Evolutionary conservation across 495 filamentous ascomycete species (phyloP), one percentile per base, ranked within the genome.

Genomic region (Penicillium coffeae): DNA sequence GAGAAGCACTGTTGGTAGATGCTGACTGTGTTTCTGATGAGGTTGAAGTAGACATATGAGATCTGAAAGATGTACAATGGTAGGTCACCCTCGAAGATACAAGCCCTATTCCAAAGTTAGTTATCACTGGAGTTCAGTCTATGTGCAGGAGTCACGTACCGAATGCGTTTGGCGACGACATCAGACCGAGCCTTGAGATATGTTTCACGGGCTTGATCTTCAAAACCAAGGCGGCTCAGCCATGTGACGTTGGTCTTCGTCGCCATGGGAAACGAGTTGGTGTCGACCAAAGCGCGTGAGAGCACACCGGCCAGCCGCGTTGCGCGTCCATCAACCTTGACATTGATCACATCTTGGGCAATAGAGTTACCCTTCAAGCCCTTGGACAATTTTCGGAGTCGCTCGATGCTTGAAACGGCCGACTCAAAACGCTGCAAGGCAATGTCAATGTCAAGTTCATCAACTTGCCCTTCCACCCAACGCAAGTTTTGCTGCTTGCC

Each of bases 361-460:
- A 90, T 82, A 19, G 76, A 66, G 56, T 96, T 96, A 48, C 85
- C 86, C 63, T 89, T 92, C 8, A 96, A 76, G 5, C 86, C 80
- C 50, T 83, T 82, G 0, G 87, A 86, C 19, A 97, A 69, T 45
- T 80, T 80, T 43, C 88, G 83, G 20, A 99, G 75, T 51, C 87
- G 86, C 65, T 96, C 92, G 8, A 96, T 85, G 40, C 80, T 80
- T 2, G 75, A 70, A 0, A 96, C 90, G 0, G 92, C 88, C 3
- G 83, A 80, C 50, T 96, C 92, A 48, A 96, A 94, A 25, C 81
- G 77, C 57, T 96, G 92, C 20, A 97, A 77, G 1, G 93, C 93
- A 44, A 99, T 93, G 60, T 90, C 84, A 53, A 96, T 96, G 55
- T 97, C 94, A 3, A 99, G 80, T 59, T 95, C 90, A 60, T 99